phyloP scores from a whole-genome alignment of 768 basidiomycete genomes.

The Amanita subjunquillea region DNA sequence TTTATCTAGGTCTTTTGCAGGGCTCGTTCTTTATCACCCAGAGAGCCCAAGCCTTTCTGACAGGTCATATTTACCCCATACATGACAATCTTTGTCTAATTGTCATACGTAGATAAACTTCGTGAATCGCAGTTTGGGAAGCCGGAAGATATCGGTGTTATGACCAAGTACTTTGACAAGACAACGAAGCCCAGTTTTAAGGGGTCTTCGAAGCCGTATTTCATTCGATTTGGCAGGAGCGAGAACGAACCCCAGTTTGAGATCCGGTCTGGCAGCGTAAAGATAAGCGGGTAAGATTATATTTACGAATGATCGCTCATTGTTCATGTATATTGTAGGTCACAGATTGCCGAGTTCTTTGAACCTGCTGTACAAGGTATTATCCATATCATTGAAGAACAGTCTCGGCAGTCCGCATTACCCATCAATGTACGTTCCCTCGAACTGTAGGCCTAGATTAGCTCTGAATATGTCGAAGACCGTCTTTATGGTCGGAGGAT shows the following conservation, averaged over 20 bases:
- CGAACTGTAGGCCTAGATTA: no score
- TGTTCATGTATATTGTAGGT: neutral
- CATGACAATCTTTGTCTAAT: neutral
- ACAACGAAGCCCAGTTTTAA: conserved; percentile 34
- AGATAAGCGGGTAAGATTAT: neutral
- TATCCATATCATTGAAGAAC: neutral
- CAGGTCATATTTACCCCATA: neutral
- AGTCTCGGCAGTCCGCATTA: neutral
- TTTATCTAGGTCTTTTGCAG: neutral
- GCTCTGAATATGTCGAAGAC: conserved; percentile 14
- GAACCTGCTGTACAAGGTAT: conserved; percentile 5
- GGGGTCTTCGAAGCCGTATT: conserved; percentile 22
- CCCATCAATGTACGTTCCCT: conserved; percentile 4
- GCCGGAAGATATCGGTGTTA: neutral
- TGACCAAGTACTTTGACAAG: conserved; percentile 19
- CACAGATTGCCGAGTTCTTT: neutral
- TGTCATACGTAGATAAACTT: conserved; percentile 15
- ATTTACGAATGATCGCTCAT: neutral
- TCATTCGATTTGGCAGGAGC: conserved; percentile 36
- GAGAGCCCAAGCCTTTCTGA: neutral
- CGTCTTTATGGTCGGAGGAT: conserved; percentile 43
- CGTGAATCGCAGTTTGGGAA: neutral
- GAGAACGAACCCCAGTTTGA: conserved; percentile 29
- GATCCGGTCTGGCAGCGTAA: conserved; percentile 32
- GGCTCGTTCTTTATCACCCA: conserved; percentile 5